A percentile compares a stretch with the other conserved stretches of the same genome.
These are phyloP conservation scores for Trichoderma pleuroti DNA, from an alignment of 2,329 filamentous ascomycete genomes.

Conservation along the genomic window DNA sequence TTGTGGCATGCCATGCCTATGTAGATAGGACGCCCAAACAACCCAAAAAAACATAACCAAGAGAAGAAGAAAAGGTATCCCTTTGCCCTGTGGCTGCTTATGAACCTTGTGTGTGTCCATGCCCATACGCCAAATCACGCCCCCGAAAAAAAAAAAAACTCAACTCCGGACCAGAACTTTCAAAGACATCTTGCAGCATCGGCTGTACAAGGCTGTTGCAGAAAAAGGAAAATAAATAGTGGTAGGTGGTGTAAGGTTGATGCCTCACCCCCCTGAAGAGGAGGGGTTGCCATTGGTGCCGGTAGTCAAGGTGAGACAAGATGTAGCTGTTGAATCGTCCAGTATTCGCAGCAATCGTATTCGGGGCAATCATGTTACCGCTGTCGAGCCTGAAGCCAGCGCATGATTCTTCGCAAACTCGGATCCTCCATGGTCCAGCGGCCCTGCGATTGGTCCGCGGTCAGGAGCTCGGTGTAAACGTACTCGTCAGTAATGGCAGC, in stretches of 20 bases:
- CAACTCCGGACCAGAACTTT: not conserved
- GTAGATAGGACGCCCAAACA: not conserved
- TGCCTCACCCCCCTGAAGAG: not conserved
- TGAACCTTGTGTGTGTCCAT: conserved; percentile 7
- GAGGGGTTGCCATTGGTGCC: not conserved
- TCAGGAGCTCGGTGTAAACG: conserved; percentile 54
- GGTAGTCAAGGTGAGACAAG: not conserved
- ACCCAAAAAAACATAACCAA: not conserved
- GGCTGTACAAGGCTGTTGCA: not conserved
- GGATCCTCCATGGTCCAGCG: conserved; percentile 64
- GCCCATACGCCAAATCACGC: conserved; percentile 12
- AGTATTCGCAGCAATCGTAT: not conserved
- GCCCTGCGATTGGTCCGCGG: conserved; percentile 51
- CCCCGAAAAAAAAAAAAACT: not conserved
- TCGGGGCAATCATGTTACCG: conserved; percentile 16
- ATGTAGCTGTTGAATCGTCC: not conserved
- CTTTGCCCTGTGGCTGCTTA: conserved; percentile 6
- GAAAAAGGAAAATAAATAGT: not conserved
- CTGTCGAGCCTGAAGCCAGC: conserved; percentile 50
- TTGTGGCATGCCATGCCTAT: conserved; percentile 10
- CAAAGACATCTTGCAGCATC: not conserved
- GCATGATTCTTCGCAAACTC: conserved; percentile 52
- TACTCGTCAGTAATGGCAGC: conserved; percentile 55
- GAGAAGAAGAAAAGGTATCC: conserved; percentile 12
- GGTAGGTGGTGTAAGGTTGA: not conserved